A percentile compares a stretch with the other conserved stretches of the same genome.
These are phyloP conservation scores for Entophlyctis luteolus DNA, from an alignment of 192 early-diverging fungal genomes.

Conservation along the genomic window DNA sequence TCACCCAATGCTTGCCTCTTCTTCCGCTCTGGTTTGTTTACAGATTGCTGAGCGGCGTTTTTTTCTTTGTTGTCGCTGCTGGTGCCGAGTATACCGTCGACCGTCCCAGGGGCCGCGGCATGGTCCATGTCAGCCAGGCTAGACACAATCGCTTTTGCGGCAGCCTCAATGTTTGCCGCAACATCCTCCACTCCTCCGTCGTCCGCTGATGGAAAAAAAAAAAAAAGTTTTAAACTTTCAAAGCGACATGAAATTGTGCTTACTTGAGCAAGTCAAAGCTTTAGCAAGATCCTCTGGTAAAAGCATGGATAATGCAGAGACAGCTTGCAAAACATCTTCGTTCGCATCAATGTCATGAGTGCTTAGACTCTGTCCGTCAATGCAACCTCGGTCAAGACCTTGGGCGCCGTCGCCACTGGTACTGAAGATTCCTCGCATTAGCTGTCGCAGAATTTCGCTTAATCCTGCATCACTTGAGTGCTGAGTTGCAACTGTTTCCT, in stretches of 20 bases:
- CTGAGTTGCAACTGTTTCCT: neutral
- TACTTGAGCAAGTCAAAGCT: constrained; percentile 15
- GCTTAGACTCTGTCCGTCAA: neutral
- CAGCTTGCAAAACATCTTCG: constrained; percentile 27
- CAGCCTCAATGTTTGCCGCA: constrained; percentile 16
- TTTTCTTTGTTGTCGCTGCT: neutral
- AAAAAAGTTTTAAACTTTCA: neutral
- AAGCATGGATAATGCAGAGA: constrained; percentile 27
- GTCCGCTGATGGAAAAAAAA: neutral
- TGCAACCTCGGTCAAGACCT: neutral
- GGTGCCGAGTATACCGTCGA: neutral
- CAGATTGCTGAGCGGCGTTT: neutral
- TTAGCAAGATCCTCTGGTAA: constrained; percentile 23
- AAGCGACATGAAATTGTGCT: neutral
- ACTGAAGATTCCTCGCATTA: constrained; percentile 20
- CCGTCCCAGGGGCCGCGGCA: neutral
- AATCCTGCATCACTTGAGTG: neutral
- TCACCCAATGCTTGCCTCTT: too few relatives aligned
- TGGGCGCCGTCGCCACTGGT: neutral
- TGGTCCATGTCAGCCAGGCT: constrained; percentile 8
- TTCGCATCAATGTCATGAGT: neutral
- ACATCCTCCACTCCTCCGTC: constrained; percentile 1
- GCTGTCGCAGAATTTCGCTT: constrained; percentile 19
- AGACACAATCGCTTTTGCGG: constrained; percentile 15
- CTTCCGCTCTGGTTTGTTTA: neutral